Evolutionary conservation across 1,284 basidiomycete species (phyloP), one percentile per base, ranked within the genome.

Genomic region (Xerocomus minutiporus): DNA sequence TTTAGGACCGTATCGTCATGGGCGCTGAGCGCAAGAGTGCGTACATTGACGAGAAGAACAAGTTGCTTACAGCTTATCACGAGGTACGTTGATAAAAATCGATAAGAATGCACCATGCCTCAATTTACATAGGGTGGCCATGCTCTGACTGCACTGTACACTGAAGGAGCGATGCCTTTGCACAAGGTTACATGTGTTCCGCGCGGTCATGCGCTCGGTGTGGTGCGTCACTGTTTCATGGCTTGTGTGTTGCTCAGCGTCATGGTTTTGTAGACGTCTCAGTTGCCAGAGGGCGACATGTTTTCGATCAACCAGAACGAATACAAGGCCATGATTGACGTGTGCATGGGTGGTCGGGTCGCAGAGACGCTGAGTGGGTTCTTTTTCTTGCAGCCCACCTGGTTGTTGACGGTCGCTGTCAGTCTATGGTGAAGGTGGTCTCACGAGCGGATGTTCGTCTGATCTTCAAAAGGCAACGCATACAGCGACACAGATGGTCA

Each of bases 141-240:
- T 70, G 93, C 94, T 15, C 80, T 97, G 23, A 84, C 93, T 20
- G 92, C 93, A 6, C 72, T 97, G 35, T 93, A 93, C 67, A 97
- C 95, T 0, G 82, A 91, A 55, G 94, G 93, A 51, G 92, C 93
- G 28, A 92, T 93, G 81, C 94, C 94, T 29, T 72, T 97, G 58
- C 94, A 97, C 71, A 97, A 95, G 75, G 94, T 96, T 26, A 97
- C 94, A 17, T 95, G 94, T 70, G 83, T 97, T 56, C 94, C 93
- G 46, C 87, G 95, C 62, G 94, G 94, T 31, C 91, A 93, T 63
- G 88, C 93, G 17, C 79, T 97, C 34, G 95, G 95, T 58, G 76
- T 93, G 62, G 89, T 91, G 72, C 61, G 86, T 79, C 35, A 41
- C 41, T 8, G 1, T 17, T 32, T 48, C 23, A n/a, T 25, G n/a